Base-by-base conservation (phyloP, 2,329 filamentous ascomycete genomes). In the Epicoccum sorghinum region DNA sequence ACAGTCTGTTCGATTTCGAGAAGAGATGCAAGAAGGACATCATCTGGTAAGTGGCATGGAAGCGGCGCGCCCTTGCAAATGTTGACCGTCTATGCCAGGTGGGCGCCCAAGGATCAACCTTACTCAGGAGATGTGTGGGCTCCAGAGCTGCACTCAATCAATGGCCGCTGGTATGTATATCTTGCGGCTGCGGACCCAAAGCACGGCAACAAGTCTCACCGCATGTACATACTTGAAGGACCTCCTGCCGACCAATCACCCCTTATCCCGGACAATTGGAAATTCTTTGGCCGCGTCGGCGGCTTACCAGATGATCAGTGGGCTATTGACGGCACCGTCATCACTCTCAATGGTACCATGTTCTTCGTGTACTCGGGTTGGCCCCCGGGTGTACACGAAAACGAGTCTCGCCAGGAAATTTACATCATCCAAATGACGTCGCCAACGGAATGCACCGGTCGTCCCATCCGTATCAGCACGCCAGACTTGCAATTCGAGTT, bases 111-210 rank as follows among this genome's bases (percentile, higher is more conserved):
- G 10, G 68, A 77, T 53, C 74, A 73, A 8, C 67, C 71, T 14
- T 79, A 77, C 73, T 77, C 74, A 7, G 77, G 70, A 36, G 77
- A 76, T 58, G 71, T 85, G 29, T 85, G 82, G 82, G 82, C 82
- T 0, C 82, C 82, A 0, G 82, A 85, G 70, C 73, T 85, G 0
- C 82, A 85, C 64, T 68, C 68, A 42, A 72, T 84, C 24, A 68
- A 77, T 33, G 79, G 78, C 0, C 75, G 75, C 22, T 85, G 82
- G 82, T 85, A 83, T 66, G 74, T 83, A 55, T 84, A 84, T 66
- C 80, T 75, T 64, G 79, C 71, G 3, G 76, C 73, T 13, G 75
- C 73, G 18, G 65, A 79, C 57, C 75, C 74, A 1, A 55, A 64
- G 36, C 61, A 75, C n/a, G 78, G 78, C 47, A 80, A 80, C 65